Evolutionary conservation across 768 basidiomycete genomes (phyloP), one percentile per base, ranked within the genome.

Genomic region (Mycena polygramma): DNA sequence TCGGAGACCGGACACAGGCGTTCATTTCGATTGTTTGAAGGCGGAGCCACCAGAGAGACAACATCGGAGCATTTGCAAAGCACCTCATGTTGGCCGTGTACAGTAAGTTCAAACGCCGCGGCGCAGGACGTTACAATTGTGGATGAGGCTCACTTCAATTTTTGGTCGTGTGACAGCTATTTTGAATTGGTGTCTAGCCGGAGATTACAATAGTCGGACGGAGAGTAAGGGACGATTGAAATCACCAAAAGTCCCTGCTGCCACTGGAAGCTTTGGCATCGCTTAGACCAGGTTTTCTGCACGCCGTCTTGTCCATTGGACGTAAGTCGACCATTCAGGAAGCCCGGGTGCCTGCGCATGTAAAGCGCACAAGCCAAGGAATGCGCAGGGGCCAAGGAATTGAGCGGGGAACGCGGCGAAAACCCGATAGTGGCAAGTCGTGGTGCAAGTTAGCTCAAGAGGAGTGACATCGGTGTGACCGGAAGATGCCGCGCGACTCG

Each of bases 91-190:
- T n/a, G 19, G 15, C n/a, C 22, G 22, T 24, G 10, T 22, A 30
- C 30, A 30, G 30, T 30, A 26, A 52, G 37, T 37, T 61, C 36
- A 48, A 61, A 46, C 49, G 59, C 48, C 46, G 35, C 41, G 49
- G 46, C 36, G 61, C 22, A 15, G 39, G 37, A 26, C 36, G 49
- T 26, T 14, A 22, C 17, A 19, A 15, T 62, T 26, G 17, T 39
- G 13, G 37, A 22, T 41, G 55, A 8, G 9, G 36, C 37, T 39
- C 54, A 39, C 17, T 30, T 17, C 37, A 14, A n/a, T 57, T 24
- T n/a, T 19, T 63, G 62, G 41, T 63, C 52, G 55, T 57, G 55
- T 57, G 55, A 41, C 39, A 22, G n/a, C 22, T 57, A 57, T 57
- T 57, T 57, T 57, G 39, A 2, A 57, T 41, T 6, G 30, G 30